Evolutionary conservation across 1,139 yeast species (phyloP).

Genomic region (Casaregolazyma lundiana): DNA sequence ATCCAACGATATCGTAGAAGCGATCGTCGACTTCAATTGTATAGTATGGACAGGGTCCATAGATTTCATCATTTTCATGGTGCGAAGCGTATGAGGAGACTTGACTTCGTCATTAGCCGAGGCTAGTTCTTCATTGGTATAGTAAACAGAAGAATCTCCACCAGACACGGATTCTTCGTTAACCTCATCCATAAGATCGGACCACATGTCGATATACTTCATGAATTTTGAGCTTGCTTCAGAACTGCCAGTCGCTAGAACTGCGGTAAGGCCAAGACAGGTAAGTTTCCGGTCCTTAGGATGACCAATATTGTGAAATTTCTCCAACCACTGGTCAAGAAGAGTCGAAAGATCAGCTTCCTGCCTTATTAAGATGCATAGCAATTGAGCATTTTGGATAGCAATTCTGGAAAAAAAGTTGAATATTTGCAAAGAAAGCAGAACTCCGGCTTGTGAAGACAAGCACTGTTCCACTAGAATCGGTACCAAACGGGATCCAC

Average conservation of each 20-base stretch:
- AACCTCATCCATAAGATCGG: constrained; percentile 67
- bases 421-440: constrained; percentile 44
- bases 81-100: constrained; percentile 21
- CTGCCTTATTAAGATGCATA: constrained; percentile 35
- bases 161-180: constrained; percentile 44
- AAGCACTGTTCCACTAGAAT: constrained; percentile 43
- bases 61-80: constrained; percentile 14
- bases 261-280: constrained; percentile 53
- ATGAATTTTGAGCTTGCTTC: constrained; percentile 31
- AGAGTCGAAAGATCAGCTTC: constrained; percentile 18
- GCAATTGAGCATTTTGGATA: constrained; percentile 43
- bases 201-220: constrained; percentile 48
- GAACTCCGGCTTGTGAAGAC: constrained; percentile 37
- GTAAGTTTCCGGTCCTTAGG: constrained; percentile 64
- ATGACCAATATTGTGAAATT: constrained; percentile 52
- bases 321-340: constrained; percentile 32
- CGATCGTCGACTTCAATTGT: constrained; percentile 16
- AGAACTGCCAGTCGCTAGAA: constrained; percentile 36
- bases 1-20: constrained; percentile 6
- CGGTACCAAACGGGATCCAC: constrained; percentile 20
- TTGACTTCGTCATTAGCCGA: constrained; percentile 13
- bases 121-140: constrained; percentile 28
- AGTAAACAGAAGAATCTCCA: constrained; percentile 31
- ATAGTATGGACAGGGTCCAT: constrained; percentile 25
- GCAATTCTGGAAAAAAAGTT: constrained; percentile 53